These are phyloP conservation scores for Apiotrichum mycotoxinovorans DNA, from an alignment of 1,284 basidiomycete genomes.

Conservation along the genomic window DNA sequence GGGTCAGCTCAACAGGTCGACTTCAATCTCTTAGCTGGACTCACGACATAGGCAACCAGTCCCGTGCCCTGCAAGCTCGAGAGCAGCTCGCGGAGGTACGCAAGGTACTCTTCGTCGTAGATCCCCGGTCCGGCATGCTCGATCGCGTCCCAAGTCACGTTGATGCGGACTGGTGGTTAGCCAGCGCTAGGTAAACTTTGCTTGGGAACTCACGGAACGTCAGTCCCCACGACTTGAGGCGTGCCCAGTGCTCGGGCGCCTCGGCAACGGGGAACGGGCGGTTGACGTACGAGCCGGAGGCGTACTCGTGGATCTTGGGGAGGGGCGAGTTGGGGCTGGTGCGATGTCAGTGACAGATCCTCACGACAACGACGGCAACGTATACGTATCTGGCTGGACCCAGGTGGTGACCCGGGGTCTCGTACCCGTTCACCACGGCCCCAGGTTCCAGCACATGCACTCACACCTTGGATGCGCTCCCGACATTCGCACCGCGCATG, in stretches of 20 bases:
- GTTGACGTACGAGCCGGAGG: conserved; percentile 71
- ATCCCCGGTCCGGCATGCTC: conserved; percentile 85
- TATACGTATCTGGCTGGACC: too few species aligned
- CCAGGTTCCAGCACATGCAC: too few species aligned
- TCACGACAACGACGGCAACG: too few species aligned
- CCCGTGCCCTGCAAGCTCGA: conserved; percentile 75
- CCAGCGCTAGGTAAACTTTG: too few species aligned
- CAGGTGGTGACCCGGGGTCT: too few species aligned
- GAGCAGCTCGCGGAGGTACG: conserved; percentile 71
- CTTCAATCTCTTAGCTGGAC: conserved; percentile 49
- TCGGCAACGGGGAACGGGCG: conserved; percentile 78
- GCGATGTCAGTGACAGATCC: conserved; percentile 54
- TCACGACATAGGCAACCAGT: conserved; percentile 74
- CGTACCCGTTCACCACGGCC: too few species aligned
- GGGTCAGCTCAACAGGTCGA: not conserved
- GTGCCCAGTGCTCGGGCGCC: conserved; percentile 73
- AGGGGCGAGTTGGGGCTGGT: conserved; percentile 11
- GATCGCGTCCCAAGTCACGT: conserved; percentile 94
- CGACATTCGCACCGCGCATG: conserved; percentile 75
- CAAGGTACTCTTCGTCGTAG: conserved; percentile 78
- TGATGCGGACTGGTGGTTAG: conserved; percentile 64
- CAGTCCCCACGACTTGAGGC: conserved; percentile 77
- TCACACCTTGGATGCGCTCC: conserved; percentile 76
- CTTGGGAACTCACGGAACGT: conserved; percentile 65
- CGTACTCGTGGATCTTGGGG: conserved; percentile 48